Evolutionary conservation across 345 rosid genomes (phyloP), one percentile per base, ranked within the genome.

Genomic region (Zanthoxylum bungeanum): DNA sequence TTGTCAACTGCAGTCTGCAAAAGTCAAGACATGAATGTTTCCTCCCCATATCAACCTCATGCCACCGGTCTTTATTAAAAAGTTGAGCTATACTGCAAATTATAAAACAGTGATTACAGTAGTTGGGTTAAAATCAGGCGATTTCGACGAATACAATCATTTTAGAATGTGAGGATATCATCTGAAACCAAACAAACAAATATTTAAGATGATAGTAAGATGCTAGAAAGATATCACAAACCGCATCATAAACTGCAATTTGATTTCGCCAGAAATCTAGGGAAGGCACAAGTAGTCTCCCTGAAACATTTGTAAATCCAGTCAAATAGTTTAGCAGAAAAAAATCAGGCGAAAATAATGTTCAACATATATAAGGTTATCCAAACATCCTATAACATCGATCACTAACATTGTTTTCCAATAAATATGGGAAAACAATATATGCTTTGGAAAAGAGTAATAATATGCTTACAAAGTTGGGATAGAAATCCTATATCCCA

Each of bases 231-330:
- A 64, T 51, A 61, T n/a, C 34, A 75, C 84, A 67, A 56, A 89
- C 93, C 85, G 40, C 76, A 78, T 88, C 96, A 77, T 93, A 91
- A 66, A 93, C 81, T 22, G 93, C 83, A 64, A 85, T 64, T 85
- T 93, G 88, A 78, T 91, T 89, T 68, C 92, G 91, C 97, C 97
- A 93, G 80, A 81, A 93, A 60, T 89, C 90, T 56, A 93, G 75
- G 22, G 83, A 9, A 66, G 97, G 92, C 68, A 91, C 56, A 62
- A 91, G 92, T 64, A 88, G 57, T 79, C 97, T 87, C 65, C 98
- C 98, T 93, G 88, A 79, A 77, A 78, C 47, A 70, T 47, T 66
- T 30, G 47, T 55, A 74, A 71, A 69, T 25, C 31, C 62, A 64
- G 46, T 55, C 47, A 24, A 72, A 75, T 44, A 67, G 66, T 71